Conservation (phyloP, 2,329 filamentous ascomycete genomes). For the Boeremia lycopersici region DNA sequence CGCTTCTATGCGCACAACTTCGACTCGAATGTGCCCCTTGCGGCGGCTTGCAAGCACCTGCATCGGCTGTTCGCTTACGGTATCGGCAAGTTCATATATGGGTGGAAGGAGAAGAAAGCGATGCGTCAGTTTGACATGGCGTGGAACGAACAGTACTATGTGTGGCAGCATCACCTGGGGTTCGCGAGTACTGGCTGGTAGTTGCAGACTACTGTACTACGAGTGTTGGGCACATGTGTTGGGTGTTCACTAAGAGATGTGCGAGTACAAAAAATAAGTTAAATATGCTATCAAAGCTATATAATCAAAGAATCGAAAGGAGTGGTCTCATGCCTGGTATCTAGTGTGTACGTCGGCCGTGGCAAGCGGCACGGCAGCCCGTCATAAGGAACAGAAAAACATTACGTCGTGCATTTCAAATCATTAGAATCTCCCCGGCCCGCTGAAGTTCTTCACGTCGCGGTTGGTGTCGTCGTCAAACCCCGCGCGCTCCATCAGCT, state of each 20-base stretch:
- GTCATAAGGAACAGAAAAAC: background rate
- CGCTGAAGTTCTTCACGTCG: constrained; percentile 36
- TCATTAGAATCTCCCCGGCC: constrained; percentile 15
- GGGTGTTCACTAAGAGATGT: background rate
- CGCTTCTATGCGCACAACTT: constrained; percentile 8
- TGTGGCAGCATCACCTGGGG: constrained; percentile 19
- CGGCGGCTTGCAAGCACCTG: constrained; percentile 26
- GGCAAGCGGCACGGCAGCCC: constrained; percentile 11
- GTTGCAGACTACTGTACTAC: background rate
- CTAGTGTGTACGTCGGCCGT: constrained; percentile 12
- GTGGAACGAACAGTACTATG: constrained; percentile 27
- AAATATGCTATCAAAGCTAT: constrained; percentile 16
- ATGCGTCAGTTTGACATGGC: constrained; percentile 33
- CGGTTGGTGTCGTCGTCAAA: constrained; percentile 41
- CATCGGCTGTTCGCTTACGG: constrained; percentile 37
- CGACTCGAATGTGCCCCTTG: constrained; percentile 12
- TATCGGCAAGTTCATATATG: constrained; percentile 33
- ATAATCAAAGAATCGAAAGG: constrained; percentile 9
- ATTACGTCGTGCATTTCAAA: background rate
- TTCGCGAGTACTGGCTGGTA: constrained; percentile 18
- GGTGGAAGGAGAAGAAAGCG: constrained; percentile 34
- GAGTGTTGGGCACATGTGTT: too few relatives aligned
- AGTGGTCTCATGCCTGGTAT: constrained; percentile 15
- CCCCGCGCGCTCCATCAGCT: constrained; percentile 51
- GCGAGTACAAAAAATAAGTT: background rate